Base-by-base conservation (phyloP, 2,329 filamentous ascomycete genomes). In the Gnomoniopsis sp. region DNA sequence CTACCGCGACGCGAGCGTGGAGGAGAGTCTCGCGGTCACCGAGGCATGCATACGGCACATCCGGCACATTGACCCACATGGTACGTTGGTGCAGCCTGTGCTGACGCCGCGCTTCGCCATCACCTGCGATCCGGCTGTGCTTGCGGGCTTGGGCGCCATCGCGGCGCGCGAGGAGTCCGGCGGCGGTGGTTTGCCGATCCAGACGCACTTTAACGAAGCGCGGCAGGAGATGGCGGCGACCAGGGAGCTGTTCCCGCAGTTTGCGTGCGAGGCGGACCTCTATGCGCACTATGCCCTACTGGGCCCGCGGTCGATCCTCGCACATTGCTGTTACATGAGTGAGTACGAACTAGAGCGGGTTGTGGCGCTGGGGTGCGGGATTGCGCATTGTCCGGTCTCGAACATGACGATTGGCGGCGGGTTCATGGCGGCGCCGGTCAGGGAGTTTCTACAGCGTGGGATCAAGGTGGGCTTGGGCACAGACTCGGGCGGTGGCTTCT, bases 121-220 rank as follows among this genome's bases (percentile, higher is more conserved):
- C 51, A 82, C 80, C 7, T 88, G 86, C 66, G 79, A 79, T 0
- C 69, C 77, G 0, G 74, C 78, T 2, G 72, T 88, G 0, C 75
- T 89, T 2, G 57, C 65, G 0, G 83, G 83, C 0, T 72, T 89
- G 1, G 86, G 86, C 0, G 66, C 71, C 1, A 77, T 88, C 23
- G 80, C 81, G 0, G 63, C 65, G 3, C 63, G 73, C 11, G 75
- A 87, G 57, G n/a, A n/a, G n/a, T n/a, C 72, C 73, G 0, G 68
- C n/a, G n/a, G n/a, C n/a, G n/a, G n/a, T n/a, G n/a, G 76, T 1
- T 66, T 88, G 21, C 75, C 82, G 0, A 81, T 89, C 34, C 86
- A 89, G 70, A 88, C 85, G 3, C 86, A 88, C 67, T 88, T 88
- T 73, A 84, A 87, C 68, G 86, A 88, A 66, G 84, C 85, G 0